Evolutionary conservation across 306 rosid genomes (phyloP).

Genomic region (Oemleria cerasiformis): DNA sequence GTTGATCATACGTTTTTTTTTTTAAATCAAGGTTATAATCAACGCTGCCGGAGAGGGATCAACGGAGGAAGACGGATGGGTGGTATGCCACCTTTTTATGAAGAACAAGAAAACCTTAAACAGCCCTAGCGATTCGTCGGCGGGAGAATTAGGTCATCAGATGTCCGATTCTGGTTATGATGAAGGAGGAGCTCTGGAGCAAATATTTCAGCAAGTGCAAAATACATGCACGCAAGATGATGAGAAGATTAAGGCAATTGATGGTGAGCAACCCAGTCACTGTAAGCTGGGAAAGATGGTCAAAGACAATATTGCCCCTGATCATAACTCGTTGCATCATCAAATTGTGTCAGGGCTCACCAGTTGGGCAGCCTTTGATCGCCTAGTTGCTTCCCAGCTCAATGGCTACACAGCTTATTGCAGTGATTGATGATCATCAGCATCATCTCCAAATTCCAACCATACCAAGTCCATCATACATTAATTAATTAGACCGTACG

Average conservation of each 20-base stretch:
- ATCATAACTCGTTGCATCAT: background rate
- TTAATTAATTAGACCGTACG: no score
- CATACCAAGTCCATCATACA: no score
- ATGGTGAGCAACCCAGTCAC: no score
- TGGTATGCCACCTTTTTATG: background rate
- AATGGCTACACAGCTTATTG: background rate
- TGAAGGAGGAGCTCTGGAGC: no score
- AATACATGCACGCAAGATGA: no score
- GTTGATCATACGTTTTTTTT: background rate
- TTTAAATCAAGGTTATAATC: background rate
- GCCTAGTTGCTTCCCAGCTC: background rate
- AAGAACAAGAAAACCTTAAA: background rate
- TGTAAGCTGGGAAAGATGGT: no score
- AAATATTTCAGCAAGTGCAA: no score
- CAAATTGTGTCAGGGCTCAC: background rate
- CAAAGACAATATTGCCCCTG: background rate
- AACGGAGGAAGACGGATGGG: conserved; percentile 4
- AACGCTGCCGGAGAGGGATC: background rate
- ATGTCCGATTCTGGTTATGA: no score
- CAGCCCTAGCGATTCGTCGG: background rate
- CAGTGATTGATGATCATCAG: no score
- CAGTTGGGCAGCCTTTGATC: background rate
- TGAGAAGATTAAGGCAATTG: no score
- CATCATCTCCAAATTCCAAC: background rate
- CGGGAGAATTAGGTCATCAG: background rate